Evolutionary conservation across 108 stramenopile genomes (phyloP).

Genomic region (Skeletonema marinoi): DNA sequence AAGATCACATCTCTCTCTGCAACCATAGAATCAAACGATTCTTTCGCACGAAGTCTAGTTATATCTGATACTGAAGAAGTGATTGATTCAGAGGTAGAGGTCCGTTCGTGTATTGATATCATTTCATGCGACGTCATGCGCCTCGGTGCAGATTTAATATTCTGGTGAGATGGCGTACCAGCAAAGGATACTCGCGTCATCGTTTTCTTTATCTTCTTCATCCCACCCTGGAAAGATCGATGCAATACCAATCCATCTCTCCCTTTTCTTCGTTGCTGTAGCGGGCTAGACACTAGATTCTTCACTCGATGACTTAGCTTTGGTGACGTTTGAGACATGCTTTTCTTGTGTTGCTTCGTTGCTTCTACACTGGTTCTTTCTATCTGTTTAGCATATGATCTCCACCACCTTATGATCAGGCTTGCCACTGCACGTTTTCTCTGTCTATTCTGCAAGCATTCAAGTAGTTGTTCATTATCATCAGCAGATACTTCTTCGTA

Average conservation of each 20-base stretch:
- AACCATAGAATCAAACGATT: slow-evolving; percentile 16
- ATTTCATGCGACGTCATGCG: no score
- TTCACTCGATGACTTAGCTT: not conserved
- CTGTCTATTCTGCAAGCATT: not conserved
- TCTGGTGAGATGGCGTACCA: not conserved
- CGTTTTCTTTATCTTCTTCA: not conserved
- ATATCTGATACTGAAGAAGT: not conserved
- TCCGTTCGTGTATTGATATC: no score
- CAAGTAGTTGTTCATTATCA: not conserved
- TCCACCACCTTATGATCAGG: not conserved
- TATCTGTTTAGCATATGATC: not conserved
- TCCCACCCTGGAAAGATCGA: not conserved
- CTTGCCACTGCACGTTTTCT: not conserved
- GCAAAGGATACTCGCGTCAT: not conserved
- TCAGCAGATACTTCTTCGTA: not conserved
- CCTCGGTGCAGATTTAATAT: no score
- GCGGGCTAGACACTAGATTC: not conserved
- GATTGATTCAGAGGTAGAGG: not conserved
- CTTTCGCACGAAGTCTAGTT: not conserved
- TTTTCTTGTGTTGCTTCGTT: not conserved
- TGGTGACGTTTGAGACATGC: not conserved
- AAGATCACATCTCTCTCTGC: slow-evolving; percentile 3
- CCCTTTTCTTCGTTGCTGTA: not conserved
- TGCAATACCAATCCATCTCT: not conserved
- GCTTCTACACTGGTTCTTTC: no score